Evolutionary conservation across 192 early-diverging fungal genomes (phyloP).

Genomic region (Backusella tarrabulga): DNA sequence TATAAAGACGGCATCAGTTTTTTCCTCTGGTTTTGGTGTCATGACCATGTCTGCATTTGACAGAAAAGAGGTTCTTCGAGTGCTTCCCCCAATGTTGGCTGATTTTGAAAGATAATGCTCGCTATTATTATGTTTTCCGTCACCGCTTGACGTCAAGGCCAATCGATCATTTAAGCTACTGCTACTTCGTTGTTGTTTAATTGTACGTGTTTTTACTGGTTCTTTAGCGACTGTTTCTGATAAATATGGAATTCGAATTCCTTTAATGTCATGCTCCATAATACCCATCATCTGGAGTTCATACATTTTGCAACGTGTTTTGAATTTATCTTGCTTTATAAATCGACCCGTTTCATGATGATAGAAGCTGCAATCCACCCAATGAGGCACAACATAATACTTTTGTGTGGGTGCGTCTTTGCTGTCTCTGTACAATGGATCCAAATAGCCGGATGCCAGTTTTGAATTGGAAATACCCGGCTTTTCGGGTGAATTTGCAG

Average conservation of each 20-base stretch:
- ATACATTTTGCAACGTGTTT: slow-evolving; percentile 77
- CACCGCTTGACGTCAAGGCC: neutral
- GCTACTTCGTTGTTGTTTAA: slow-evolving; percentile 19
- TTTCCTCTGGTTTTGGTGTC: neutral
- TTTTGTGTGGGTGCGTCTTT: slow-evolving; percentile 27
- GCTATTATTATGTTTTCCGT: neutral
- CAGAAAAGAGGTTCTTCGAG: slow-evolving; percentile 13
- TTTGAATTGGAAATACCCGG: slow-evolving; percentile 9
- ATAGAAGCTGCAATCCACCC: slow-evolving; percentile 94
- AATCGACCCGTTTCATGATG: slow-evolving; percentile 45
- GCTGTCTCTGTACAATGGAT: slow-evolving; percentile 55
- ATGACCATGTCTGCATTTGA: neutral
- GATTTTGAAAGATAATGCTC: slow-evolving; percentile 32
- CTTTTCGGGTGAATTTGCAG: slow-evolving; percentile 20
- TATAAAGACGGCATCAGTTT: neutral
- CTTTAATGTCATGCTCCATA: slow-evolving; percentile 58
- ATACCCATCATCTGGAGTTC: slow-evolving; percentile 85
- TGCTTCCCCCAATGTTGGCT: slow-evolving; percentile 15
- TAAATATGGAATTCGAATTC: slow-evolving; percentile 53
- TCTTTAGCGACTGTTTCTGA: slow-evolving; percentile 8
- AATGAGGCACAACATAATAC: slow-evolving; percentile 80
- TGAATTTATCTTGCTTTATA: slow-evolving; percentile 54
- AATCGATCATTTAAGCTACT: slow-evolving; percentile 24
- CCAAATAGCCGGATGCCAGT: slow-evolving; percentile 20
- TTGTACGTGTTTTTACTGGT: neutral